Evolutionary conservation across 2,329 filamentous ascomycete genomes (phyloP), one percentile per base, ranked within the genome.

Genomic region (Aspergillus ochraceus): DNA sequence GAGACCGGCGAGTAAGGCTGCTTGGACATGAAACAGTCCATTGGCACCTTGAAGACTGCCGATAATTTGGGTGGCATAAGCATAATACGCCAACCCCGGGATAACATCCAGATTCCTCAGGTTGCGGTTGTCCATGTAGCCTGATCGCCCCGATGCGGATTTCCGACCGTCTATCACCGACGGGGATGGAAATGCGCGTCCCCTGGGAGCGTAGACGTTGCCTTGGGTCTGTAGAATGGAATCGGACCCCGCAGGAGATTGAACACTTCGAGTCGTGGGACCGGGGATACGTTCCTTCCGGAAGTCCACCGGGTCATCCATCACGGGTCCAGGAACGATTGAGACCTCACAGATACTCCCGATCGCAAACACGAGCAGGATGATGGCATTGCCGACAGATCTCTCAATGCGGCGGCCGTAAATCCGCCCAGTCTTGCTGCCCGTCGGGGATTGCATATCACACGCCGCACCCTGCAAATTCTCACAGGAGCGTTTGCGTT

Each of bases 41-140:
- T 89, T 90, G 0, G 90, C 90, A 12, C 90, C 93, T 39, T 88
- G 83, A 54, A 95, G 87, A 60, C 90, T 90, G 5, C 92, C 92
- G 17, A 98, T 79, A 42, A 98, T 97, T 62, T 95, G 90, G 1
- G 89, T 89, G 2, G 92, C 94, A 62, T 90, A 88, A 1, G 90
- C 90, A 73, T 93, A 97, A 72, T 97, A 97, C 30, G 92, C 90
- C 59, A 98, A 80, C 0, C 95, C 95, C 0, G 95, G 94, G 61
- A 97, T 90, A 6, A 90, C 84, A 68, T 98, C 92, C 54, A 95
- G 83, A 70, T 96, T 97, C 66, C 84, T 82, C 55, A 75, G 62
- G 14, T 67, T 52, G 2, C 64, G 57, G 3, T 57, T 60, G 20
- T 71, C 73, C 17, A 55, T 64, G 6, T 54, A 62, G 30, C 49